phyloP scores from a whole-genome alignment of 2,329 filamentous ascomycete genomes.

The Aphanoascus verrucosus region DNA sequence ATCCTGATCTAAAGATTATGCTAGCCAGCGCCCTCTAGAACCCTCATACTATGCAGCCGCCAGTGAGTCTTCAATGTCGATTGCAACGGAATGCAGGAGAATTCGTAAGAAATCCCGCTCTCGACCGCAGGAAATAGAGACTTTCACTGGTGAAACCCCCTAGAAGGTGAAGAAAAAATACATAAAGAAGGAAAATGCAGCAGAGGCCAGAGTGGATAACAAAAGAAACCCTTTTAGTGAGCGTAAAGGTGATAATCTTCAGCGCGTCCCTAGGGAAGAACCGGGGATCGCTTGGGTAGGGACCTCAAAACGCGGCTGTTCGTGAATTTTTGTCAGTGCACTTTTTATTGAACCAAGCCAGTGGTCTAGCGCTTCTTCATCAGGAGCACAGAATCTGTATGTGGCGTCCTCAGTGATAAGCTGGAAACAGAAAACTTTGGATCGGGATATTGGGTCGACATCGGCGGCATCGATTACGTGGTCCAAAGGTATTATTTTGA shows the following conservation, averaged over 20 bases:
- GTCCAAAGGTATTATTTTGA: constrained; percentile 67
- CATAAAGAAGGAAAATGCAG: background rate
- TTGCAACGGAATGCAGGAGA: background rate
- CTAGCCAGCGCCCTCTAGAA: background rate
- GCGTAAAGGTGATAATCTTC: background rate
- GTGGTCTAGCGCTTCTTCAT: constrained; percentile 71
- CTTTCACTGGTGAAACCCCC: too few relatives aligned
- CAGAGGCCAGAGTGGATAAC: background rate
- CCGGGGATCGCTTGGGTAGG: background rate
- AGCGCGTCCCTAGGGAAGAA: background rate
- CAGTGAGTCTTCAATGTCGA: background rate
- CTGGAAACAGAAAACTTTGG: constrained; percentile 78
- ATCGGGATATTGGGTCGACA: constrained; percentile 74
- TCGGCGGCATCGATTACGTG: constrained; percentile 84
- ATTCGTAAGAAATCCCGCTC: background rate
- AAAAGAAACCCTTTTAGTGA: background rate
- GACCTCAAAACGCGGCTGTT: background rate
- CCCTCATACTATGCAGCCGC: background rate
- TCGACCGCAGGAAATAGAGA: too few relatives aligned
- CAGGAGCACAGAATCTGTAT: constrained; percentile 62
- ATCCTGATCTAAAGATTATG: background rate
- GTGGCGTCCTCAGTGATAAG: constrained; percentile 88
- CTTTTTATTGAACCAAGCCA: constrained; percentile 91
- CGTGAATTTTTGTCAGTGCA: constrained; percentile 22
- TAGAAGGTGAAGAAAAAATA: background rate